phyloP scores from a whole-genome alignment of 257 asterid species.

The Thymus mandschuricus region DNA sequence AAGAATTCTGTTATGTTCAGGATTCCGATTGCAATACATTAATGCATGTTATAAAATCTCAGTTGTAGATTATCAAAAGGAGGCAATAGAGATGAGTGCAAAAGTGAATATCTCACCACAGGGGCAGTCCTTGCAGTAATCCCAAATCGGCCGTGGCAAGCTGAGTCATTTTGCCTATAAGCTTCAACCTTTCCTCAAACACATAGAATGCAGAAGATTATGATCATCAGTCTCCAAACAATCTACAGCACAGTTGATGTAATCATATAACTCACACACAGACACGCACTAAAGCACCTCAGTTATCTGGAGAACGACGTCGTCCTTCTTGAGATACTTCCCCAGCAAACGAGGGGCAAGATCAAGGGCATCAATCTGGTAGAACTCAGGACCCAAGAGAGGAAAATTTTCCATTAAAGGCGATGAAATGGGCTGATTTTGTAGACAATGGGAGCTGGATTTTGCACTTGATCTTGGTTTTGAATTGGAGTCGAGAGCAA shows the following conservation, averaged over 20 bases:
- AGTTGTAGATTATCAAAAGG: too few relatives aligned
- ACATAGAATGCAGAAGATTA: constrained; percentile 27
- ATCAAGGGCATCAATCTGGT: constrained; percentile 89
- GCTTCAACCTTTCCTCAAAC: constrained; percentile 82
- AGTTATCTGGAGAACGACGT: constrained; percentile 86
- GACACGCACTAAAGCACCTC: constrained; percentile 45
- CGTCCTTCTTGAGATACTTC: constrained; percentile 77
- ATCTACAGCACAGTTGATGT: background rate
- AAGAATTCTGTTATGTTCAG: background rate
- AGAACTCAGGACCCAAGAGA: constrained; percentile 64
- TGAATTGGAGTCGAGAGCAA: constrained; percentile 30
- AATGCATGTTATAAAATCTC: background rate
- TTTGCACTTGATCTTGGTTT: constrained; percentile 32
- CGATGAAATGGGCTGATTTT: constrained; percentile 28
- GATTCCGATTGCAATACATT: background rate
- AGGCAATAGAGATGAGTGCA: background rate
- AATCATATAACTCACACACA: background rate
- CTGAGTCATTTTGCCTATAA: constrained; percentile 91
- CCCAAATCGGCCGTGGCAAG: constrained; percentile 94
- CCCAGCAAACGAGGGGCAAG: constrained; percentile 97
- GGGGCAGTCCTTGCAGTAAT: constrained; percentile 95
- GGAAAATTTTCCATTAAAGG: constrained; percentile 35
- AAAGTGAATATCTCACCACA: constrained; percentile 52
- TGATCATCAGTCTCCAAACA: constrained; percentile 20
- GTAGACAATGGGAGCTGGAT: constrained; percentile 27